Percentiles rank a stretch among this genome's conserved stretches.
phyloP scores from a whole-genome alignment of 768 basidiomycete species.

The Suillus decipiens region DNA sequence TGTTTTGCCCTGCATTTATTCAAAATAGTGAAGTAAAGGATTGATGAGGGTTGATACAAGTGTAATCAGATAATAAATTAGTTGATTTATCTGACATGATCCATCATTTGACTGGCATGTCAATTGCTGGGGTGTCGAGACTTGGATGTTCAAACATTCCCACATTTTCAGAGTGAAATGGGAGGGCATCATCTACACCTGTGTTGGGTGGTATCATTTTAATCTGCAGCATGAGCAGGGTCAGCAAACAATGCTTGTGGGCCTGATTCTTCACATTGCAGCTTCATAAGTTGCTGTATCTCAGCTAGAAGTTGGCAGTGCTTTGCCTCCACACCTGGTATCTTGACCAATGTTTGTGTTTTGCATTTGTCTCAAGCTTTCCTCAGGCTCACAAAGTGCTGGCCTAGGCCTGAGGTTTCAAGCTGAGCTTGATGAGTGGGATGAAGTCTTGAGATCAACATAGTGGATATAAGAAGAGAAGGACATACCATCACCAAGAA shows the following conservation, averaged over 20 bases:
- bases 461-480: not conserved
- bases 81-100: conserved; percentile 3
- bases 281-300: not conserved
- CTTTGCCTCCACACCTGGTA: not conserved
- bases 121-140: too few species aligned
- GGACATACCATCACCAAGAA: not conserved
- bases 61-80: not conserved
- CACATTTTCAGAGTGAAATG: not conserved
- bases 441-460: not conserved
- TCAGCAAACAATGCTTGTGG: too few species aligned
- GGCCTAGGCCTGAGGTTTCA: not conserved
- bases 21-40: not conserved
- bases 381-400: too few species aligned
- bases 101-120: not conserved
- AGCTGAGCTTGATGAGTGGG: not conserved
- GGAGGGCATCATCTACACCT: not conserved
- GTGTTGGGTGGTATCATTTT: not conserved
- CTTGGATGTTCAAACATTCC: not conserved
- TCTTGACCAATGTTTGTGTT: not conserved
- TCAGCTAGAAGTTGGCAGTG: not conserved
- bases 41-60: not conserved
- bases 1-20: not conserved
- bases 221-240: too few species aligned
- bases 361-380: not conserved
- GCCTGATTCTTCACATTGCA: not conserved